phyloP scores from a whole-genome alignment of 192 early-diverging fungal species.

The Coemansia furcata region DNA sequence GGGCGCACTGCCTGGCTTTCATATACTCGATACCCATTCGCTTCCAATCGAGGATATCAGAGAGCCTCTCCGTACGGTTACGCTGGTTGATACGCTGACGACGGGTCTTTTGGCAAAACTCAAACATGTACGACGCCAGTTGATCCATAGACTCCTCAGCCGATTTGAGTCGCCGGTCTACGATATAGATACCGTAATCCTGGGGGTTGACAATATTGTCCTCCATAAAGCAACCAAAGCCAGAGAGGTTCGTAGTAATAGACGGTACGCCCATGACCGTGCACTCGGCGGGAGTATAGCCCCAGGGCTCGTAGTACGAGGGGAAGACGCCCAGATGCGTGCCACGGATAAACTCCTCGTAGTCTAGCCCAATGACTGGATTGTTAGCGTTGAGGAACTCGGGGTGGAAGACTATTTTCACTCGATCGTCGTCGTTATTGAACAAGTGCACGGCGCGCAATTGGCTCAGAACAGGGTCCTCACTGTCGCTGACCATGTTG shows the following conservation, averaged over 20 bases:
- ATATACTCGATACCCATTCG: conserved; percentile 97
- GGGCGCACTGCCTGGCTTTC: conserved; percentile 91
- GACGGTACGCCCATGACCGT: conserved; percentile 98
- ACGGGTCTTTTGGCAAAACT: conserved; percentile 91
- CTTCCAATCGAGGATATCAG: conserved; percentile 97
- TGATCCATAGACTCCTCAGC: conserved; percentile 92
- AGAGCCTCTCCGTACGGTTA: conserved; percentile 93
- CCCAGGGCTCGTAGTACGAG: conserved; percentile 97
- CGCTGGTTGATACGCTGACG: conserved; percentile 98
- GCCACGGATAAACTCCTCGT: conserved; percentile 98
- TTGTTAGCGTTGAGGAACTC: conserved; percentile 96
- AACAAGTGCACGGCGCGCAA: conserved; percentile 79
- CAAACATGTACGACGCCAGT: conserved; percentile 82
- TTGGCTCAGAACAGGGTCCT: conserved; percentile 83
- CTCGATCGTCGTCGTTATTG: conserved; percentile 87
- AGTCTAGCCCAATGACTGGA: conserved; percentile 90
- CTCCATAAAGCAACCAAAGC: conserved; percentile 98
- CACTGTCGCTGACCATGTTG: conserved; percentile 85
- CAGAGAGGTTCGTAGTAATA: conserved; percentile 94
- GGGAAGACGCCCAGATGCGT: conserved; percentile 97
- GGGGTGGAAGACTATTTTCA: conserved; percentile 98
- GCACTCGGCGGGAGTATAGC: conserved; percentile 97
- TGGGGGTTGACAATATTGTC: conserved; percentile 89
- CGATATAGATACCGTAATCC: conserved; percentile 98
- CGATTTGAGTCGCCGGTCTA: conserved; percentile 88